Evolutionary conservation across 805 yeast genomes (phyloP), one percentile per base, ranked within the genome.

Genomic region (Wickerhamomyces subpelliculosus): DNA sequence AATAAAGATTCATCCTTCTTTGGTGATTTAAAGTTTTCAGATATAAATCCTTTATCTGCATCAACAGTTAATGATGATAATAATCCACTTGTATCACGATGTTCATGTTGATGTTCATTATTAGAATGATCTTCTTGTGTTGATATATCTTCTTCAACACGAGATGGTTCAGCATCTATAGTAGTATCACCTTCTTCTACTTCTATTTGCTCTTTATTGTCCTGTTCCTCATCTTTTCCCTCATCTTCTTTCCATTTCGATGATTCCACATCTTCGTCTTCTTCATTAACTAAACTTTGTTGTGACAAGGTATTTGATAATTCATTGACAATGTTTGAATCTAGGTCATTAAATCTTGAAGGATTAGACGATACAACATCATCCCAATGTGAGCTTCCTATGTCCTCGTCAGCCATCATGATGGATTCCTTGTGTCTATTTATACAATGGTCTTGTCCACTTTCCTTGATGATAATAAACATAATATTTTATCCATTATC

Each of bases 361-460:
- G 65, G 59, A 27, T 55, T 57, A 2, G 74, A 58, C 12, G 72
- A 55, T 12, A 73, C 55, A 22, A 41, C 73, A 47, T 78, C 84
- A 40, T 72, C 83, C 85, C 84, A 79, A 41, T 70, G 74, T 2
- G 78, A 71, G 5, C 75, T 72, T 9, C 73, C 68, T 22, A 75
- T 60, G 38, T 70, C 75, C 21, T 74, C 78, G 49, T 62, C 62
- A 31, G 67, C 68, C 73, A 69, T 67, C 5, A 18, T 36, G 3
- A 16, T 33, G 5, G 24, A 16, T 17, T 17, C 13, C 10, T 19
- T 29, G 5, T n/a, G n/a, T n/a, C n/a, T n/a, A n/a, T n/a, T n/a
- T n/a, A n/a, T n/a, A n/a, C n/a, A n/a, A n/a, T n/a, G n/a, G n/a
- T n/a, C n/a, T n/a, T n/a, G n/a, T n/a, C n/a, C n/a, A n/a, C n/a